Conservation (phyloP, 306 rosid species). For the Senna siamea region DNA sequence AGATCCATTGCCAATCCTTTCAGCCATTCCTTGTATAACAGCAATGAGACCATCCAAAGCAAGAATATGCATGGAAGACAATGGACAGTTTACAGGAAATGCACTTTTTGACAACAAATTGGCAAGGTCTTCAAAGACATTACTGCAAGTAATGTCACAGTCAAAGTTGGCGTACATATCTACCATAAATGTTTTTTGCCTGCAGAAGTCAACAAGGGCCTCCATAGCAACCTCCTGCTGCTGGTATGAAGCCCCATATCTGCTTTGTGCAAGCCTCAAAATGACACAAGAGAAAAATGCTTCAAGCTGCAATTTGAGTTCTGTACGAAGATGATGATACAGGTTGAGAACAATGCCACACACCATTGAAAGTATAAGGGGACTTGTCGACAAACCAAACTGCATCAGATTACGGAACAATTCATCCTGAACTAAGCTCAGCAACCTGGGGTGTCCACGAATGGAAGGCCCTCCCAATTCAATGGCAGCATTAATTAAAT, state of each 20-base stretch:
- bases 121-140: conserved; percentile 91
- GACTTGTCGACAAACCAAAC: conserved; percentile 82
- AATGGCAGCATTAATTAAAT: conserved; percentile 82
- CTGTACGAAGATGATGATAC: conserved; percentile 76
- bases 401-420: conserved; percentile 84
- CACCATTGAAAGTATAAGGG: conserved; percentile 86
- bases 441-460: conserved; percentile 74
- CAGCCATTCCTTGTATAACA: conserved; percentile 97
- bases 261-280: conserved; percentile 88
- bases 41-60: conserved; percentile 97
- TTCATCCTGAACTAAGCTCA: conserved; percentile 85
- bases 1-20: conserved; percentile 80
- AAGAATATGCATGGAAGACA: conserved; percentile 89
- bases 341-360: conserved; percentile 82
- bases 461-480: conserved; percentile 95
- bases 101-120: conserved; percentile 88
- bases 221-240: conserved; percentile 97
- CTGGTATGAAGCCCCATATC: conserved; percentile 86
- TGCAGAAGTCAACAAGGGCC: conserved; percentile 90
- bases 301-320: conserved; percentile 85
- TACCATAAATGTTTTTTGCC: conserved; percentile 88
- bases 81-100: conserved; percentile 87
- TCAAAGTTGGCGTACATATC: conserved; percentile 96
- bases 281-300: conserved; percentile 91
- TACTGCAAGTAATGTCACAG: conserved; percentile 94